Evolutionary conservation across 164 flowering plant genomes (phyloP).

Genomic region (Malania oleifera): DNA sequence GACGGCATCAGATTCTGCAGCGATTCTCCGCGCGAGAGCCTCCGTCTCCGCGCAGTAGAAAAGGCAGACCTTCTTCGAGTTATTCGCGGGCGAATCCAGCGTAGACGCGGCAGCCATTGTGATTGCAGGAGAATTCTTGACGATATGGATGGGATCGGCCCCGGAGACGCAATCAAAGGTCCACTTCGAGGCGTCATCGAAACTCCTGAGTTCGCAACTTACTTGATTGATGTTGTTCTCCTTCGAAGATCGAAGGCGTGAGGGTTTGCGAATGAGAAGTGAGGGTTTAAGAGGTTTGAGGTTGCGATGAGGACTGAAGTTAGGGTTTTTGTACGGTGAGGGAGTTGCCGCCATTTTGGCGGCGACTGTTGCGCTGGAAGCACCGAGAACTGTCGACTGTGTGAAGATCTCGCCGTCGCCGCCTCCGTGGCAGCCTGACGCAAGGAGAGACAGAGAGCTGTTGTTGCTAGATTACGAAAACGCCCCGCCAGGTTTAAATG

Average conservation of each 20-base stretch:
- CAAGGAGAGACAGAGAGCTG: no score
- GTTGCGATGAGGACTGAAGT: background rate
- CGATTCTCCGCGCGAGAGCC: conserved; percentile 68
- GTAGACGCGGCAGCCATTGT: conserved; percentile 28
- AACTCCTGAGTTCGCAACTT: conserved; percentile 24
- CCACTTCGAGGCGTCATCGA: conserved; percentile 15
- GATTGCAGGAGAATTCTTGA: conserved; percentile 19
- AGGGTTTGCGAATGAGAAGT: background rate
- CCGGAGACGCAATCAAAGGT: conserved; percentile 23
- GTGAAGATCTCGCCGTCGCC: no score
- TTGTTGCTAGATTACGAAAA: no score
- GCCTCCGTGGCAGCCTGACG: no score
- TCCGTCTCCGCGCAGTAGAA: conserved; percentile 75
- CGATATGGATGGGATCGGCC: conserved; percentile 29
- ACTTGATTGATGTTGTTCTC: conserved; percentile 1
- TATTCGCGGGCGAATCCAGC: conserved; percentile 23
- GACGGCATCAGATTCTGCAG: conserved; percentile 70
- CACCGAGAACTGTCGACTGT: no score
- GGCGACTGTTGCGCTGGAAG: no score
- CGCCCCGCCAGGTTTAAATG: no score
- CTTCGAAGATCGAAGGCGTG: background rate
- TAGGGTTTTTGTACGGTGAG: background rate
- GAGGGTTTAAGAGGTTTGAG: background rate
- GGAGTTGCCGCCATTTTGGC: conserved; percentile 18
- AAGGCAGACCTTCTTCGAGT: conserved; percentile 63